Conservation (phyloP, 495 filamentous ascomycete genomes). For the Tuber melanosporum region DNA sequence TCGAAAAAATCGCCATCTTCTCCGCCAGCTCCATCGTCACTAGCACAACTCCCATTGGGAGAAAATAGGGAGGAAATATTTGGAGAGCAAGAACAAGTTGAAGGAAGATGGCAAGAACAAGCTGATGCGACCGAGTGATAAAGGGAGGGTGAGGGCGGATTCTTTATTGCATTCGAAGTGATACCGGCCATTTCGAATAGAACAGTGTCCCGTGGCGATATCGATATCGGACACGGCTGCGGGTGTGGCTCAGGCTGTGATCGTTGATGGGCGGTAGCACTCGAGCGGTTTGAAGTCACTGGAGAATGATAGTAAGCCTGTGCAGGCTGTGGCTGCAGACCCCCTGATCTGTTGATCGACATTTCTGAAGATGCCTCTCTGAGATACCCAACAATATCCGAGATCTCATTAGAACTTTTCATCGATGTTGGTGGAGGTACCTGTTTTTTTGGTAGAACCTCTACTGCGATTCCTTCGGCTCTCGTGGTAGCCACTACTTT, state of each 20-base stretch:
- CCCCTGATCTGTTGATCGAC: conserved; percentile 19
- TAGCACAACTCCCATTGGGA: conserved; percentile 29
- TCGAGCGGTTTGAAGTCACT: conserved; percentile 26
- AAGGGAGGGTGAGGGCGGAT: conserved; percentile 20
- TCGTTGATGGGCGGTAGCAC: conserved; percentile 22
- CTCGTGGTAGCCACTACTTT: not conserved
- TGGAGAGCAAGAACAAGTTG: conserved; percentile 24
- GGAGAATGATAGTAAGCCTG: conserved; percentile 37
- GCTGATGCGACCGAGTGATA: conserved; percentile 26
- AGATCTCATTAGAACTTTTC: conserved; percentile 17
- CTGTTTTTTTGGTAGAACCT: conserved; percentile 22
- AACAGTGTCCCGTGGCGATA: not conserved
- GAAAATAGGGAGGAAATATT: conserved; percentile 29
- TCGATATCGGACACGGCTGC: not conserved
- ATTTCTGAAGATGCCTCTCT: conserved; percentile 26
- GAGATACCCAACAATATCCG: conserved; percentile 34
- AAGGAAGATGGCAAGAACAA: conserved; percentile 28
- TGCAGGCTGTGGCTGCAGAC: conserved; percentile 28
- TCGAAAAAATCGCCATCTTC: conserved; percentile 29
- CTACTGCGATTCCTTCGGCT: conserved; percentile 3
- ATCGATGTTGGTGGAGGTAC: conserved; percentile 26
- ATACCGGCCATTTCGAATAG: conserved; percentile 1
- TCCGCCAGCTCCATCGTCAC: conserved; percentile 21
- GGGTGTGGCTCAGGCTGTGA: conserved; percentile 3
- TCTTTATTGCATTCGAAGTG: not conserved